These are phyloP conservation scores for Pistacia vera DNA, from an alignment of 345 rosid species.

Conservation along the genomic window DNA sequence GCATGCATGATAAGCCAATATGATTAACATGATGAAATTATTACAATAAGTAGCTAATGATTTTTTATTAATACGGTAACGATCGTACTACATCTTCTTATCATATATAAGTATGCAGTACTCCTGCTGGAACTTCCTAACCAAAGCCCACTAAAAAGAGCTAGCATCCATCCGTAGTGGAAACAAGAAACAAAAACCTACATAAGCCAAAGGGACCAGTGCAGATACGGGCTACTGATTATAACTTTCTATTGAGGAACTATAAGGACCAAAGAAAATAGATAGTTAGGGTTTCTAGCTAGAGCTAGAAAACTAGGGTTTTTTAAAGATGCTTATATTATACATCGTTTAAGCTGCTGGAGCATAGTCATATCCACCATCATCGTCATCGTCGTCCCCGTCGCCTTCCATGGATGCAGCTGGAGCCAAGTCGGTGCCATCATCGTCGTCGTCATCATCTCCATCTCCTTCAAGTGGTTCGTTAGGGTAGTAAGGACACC, in stretches of 20 bases:
- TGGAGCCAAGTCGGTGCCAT: neutral
- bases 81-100: neutral
- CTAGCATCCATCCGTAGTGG: neutral
- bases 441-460: conserved; percentile 3
- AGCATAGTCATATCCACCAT: conserved; percentile 33
- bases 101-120: neutral
- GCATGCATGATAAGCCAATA: neutral
- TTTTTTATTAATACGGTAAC: neutral
- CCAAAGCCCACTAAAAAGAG: neutral
- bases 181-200: neutral
- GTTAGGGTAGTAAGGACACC: neutral
- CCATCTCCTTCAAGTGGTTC: conserved; percentile 15
- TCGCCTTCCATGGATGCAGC: conserved; percentile 23
- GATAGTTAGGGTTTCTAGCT: conserved; percentile 16
- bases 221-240: neutral
- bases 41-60: neutral
- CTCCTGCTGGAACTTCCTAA: neutral
- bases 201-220: neutral
- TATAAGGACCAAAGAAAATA: neutral
- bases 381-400: conserved; percentile 25
- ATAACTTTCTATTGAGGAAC: neutral
- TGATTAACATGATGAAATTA: neutral
- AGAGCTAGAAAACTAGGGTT: conserved; percentile 6
- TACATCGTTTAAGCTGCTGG: conserved; percentile 28
- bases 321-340: neutral